Evolutionary conservation across 768 basidiomycete genomes (phyloP).

Genomic region (Trametes cingulata): DNA sequence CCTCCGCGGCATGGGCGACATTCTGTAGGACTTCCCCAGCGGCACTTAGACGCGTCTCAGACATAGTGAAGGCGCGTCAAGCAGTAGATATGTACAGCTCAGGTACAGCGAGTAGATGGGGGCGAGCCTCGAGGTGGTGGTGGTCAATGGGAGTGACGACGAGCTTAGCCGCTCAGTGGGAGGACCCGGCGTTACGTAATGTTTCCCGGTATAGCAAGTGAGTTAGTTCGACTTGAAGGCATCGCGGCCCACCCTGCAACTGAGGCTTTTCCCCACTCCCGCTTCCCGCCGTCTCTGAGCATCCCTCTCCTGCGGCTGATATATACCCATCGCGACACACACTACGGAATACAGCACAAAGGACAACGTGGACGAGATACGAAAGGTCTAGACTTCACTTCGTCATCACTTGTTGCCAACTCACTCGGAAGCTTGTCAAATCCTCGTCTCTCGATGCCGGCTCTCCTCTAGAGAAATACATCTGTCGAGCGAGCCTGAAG

Average conservation of each 20-base stretch:
- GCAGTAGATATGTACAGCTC: not conserved
- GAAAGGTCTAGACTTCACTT: too few species aligned
- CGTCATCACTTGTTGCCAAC: too few species aligned
- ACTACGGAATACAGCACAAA: too few species aligned
- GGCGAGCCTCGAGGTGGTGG: not conserved
- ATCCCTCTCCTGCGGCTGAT: too few species aligned
- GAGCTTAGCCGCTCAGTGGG: not conserved
- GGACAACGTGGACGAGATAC: too few species aligned
- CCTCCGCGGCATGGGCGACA: slow-evolving; percentile 31
- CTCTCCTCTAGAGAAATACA: too few species aligned
- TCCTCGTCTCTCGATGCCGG: too few species aligned
- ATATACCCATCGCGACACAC: too few species aligned
- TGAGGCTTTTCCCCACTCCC: not conserved
- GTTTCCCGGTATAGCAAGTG: not conserved
- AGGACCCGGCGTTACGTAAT: not conserved
- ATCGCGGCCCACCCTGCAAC: not conserved
- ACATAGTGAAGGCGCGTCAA: not conserved
- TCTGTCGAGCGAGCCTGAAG: too few species aligned
- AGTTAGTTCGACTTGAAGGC: not conserved
- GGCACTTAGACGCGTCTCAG: not conserved
- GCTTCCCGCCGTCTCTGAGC: too few species aligned
- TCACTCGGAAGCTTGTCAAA: too few species aligned
- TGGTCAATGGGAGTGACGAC: not conserved
- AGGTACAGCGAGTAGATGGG: not conserved
- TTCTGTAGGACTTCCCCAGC: slow-evolving; percentile 19